Percentiles rank a stretch among this genome's conserved stretches.
phyloP scores from a whole-genome alignment of 305 asterid species.

The Lippia alba region DNA sequence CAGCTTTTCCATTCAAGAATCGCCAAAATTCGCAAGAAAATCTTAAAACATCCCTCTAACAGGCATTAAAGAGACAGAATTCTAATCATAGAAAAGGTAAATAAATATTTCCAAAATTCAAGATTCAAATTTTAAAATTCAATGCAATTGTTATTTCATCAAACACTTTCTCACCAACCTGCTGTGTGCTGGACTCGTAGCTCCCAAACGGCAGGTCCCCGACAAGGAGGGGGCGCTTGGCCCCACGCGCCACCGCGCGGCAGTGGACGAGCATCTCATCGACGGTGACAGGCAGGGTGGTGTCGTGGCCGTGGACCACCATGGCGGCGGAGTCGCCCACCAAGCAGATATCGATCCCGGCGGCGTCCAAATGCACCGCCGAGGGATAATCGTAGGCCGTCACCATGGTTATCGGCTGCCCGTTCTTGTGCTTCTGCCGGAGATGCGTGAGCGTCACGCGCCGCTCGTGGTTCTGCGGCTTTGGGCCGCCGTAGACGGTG shows the following conservation, averaged over 20 bases:
- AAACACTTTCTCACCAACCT: slow-evolving; percentile 46
- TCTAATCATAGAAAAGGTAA: background rate
- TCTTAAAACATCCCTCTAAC: background rate
- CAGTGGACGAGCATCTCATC: slow-evolving; percentile 97
- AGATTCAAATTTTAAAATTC: too few species aligned
- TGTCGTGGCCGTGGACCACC: slow-evolving; percentile 98
- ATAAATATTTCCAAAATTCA: background rate
- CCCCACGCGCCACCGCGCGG: slow-evolving; percentile 92
- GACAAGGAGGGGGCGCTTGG: slow-evolving; percentile 76
- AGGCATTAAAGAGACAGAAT: background rate
- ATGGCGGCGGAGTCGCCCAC: slow-evolving; percentile 95
- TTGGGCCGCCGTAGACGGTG: slow-evolving; percentile 89
- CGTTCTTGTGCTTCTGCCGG: slow-evolving; percentile 72
- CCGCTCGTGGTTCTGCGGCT: slow-evolving; percentile 68
- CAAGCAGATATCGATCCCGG: slow-evolving; percentile 84
- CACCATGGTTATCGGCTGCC: slow-evolving; percentile 83
- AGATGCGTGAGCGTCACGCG: slow-evolving; percentile 73
- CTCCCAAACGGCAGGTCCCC: slow-evolving; percentile 94
- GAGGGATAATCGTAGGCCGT: slow-evolving; percentile 97
- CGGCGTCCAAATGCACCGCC: slow-evolving; percentile 79
- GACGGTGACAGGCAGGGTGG: slow-evolving; percentile 83
- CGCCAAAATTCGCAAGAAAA: too few species aligned
- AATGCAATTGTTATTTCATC: background rate
- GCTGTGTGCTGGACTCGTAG: slow-evolving; percentile 76
- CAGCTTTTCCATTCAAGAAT: slow-evolving; percentile 1